Evolutionary conservation across 345 rosid genomes (phyloP).

Genomic region (Sonneratia alba): DNA sequence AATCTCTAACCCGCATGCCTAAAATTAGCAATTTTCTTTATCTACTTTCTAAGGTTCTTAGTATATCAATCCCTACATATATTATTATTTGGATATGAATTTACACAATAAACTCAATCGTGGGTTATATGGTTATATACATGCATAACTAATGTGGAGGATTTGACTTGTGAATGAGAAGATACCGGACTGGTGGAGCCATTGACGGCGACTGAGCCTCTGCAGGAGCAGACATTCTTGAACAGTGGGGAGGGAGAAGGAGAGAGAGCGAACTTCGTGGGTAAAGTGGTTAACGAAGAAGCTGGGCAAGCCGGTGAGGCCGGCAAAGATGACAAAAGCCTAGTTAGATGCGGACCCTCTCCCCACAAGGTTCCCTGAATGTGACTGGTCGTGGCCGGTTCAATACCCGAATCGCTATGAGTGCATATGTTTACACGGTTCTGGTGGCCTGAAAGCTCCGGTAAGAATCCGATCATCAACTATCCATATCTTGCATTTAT

Average conservation of each 20-base stretch:
- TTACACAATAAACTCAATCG: too few relatives aligned
- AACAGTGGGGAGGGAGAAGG: conserved; percentile 1
- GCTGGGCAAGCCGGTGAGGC: conserved; percentile 17
- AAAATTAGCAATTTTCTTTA: too few relatives aligned
- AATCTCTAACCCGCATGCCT: too few relatives aligned
- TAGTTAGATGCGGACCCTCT: background rate
- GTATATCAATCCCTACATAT: too few relatives aligned
- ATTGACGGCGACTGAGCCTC: conserved; percentile 5
- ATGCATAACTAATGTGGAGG: background rate
- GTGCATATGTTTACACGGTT: background rate
- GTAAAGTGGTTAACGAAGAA: background rate
- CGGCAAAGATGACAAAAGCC: conserved; percentile 13
- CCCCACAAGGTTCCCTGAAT: background rate
- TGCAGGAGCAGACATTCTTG: conserved; percentile 16
- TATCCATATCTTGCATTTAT: background rate
- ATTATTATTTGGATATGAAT: too few relatives aligned
- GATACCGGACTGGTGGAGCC: conserved; percentile 10
- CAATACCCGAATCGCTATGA: background rate
- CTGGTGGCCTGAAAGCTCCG: background rate
- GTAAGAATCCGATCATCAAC: background rate
- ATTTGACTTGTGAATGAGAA: background rate
- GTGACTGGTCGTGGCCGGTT: background rate
- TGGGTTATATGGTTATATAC: too few relatives aligned
- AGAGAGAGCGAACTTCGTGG: conserved; percentile 13
- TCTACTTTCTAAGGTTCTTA: too few relatives aligned